phyloP scores from a whole-genome alignment of 192 early-diverging fungal genomes.

The Coemansia furcata region DNA sequence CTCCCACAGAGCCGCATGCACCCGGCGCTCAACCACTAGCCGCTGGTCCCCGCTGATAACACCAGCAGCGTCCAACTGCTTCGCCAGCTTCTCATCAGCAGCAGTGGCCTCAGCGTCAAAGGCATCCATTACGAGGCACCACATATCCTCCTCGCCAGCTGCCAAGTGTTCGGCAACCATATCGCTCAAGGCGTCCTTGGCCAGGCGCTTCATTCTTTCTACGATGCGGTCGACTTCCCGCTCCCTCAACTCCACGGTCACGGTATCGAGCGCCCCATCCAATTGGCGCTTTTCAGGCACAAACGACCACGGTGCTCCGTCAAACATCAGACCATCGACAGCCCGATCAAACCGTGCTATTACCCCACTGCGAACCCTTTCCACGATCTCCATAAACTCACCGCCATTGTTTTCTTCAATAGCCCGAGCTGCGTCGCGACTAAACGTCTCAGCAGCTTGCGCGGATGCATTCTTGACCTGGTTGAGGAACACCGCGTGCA shows the following conservation, averaged over 20 bases:
- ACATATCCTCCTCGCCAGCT: constrained; percentile 63
- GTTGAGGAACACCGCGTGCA: constrained; percentile 76
- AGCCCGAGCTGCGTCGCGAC: constrained; percentile 36
- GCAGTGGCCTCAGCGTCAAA: constrained; percentile 59
- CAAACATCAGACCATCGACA: constrained; percentile 16
- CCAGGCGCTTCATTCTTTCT: constrained; percentile 10
- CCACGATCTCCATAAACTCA: constrained; percentile 59
- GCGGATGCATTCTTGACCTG: constrained; percentile 89
- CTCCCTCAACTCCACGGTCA: constrained; percentile 30
- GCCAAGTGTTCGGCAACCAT: constrained; percentile 67
- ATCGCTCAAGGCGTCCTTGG: constrained; percentile 64
- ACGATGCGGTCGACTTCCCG: constrained; percentile 41
- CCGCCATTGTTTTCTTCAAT: constrained; percentile 44
- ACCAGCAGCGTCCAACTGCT: constrained; percentile 20
- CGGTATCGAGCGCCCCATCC: constrained; percentile 22
- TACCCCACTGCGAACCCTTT: constrained; percentile 17
- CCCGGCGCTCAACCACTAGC: constrained; percentile 53
- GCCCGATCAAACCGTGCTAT: constrained; percentile 16
- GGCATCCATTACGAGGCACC: constrained; percentile 62
- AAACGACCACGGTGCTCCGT: constrained; percentile 32
- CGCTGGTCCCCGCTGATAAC: constrained; percentile 54
- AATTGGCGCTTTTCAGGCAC: constrained; percentile 30
- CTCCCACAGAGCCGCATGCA: constrained; percentile 69
- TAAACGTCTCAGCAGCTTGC: constrained; percentile 66
- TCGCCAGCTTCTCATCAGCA: constrained; percentile 51